Conservation (phyloP, 2,329 filamentous ascomycete species). For the Cryphonectria radicalis region DNA sequence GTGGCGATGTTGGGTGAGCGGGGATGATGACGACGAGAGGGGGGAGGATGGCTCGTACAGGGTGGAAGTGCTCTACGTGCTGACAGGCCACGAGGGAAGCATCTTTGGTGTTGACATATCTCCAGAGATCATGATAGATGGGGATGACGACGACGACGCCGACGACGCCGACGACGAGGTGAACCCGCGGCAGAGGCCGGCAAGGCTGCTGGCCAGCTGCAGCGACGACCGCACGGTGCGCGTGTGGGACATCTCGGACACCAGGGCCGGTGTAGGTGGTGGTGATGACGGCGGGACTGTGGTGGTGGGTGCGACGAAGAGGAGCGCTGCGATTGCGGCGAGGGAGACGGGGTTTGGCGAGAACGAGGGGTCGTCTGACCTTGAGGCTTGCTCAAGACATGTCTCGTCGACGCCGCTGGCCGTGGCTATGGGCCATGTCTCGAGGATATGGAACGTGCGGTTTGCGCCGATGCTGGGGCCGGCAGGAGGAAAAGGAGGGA, state of each 20-base stretch:
- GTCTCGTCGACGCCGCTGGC: conserved; percentile 57
- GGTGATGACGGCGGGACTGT: conserved; percentile 21
- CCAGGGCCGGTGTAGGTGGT: conserved; percentile 36
- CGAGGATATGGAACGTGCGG: conserved; percentile 85
- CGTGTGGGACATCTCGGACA: conserved; percentile 79
- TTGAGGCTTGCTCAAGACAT: conserved; percentile 31
- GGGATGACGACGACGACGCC: background rate
- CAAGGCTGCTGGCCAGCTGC: conserved; percentile 81
- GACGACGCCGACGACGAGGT: background rate
- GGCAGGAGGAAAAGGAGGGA: background rate
- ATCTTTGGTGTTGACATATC: conserved; percentile 90
- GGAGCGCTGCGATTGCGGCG: conserved; percentile 35
- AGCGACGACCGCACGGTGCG: conserved; percentile 92
- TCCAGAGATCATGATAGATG: conserved; percentile 46
- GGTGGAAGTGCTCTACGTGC: conserved; percentile 55
- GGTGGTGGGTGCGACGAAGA: background rate
- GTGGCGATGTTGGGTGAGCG: conserved; percentile 70
- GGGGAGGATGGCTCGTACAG: conserved; percentile 15
- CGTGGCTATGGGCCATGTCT: conserved; percentile 81
- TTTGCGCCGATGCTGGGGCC: conserved; percentile 50
- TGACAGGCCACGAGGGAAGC: conserved; percentile 82
- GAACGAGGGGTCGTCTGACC: conserved; percentile 37
- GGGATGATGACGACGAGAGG: conserved; percentile 2
- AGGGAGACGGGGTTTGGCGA: conserved; percentile 68
- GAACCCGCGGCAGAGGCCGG: conserved; percentile 31